These are phyloP conservation scores for Ceratocystis eucalypticola DNA, from an alignment of 2,329 filamentous ascomycete genomes.

Conservation along the genomic window DNA sequence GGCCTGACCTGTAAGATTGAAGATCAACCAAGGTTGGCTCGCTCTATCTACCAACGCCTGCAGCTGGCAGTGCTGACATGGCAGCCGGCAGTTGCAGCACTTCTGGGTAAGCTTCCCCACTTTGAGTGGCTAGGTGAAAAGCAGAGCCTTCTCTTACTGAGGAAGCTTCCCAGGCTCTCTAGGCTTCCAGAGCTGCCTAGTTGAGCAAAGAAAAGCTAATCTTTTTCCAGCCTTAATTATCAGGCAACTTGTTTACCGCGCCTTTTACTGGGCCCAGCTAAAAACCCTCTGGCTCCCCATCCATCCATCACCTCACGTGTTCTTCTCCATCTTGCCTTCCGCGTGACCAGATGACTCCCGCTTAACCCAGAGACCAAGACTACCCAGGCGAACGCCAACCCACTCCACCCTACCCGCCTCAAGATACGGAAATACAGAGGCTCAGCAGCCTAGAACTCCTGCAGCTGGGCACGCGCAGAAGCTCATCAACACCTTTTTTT, in stretches of 20 bases:
- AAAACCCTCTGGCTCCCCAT: slow-evolving; percentile 12
- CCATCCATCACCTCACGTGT: slow-evolving; percentile 30
- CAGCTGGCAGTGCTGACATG: not conserved
- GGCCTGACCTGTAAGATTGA: too few species aligned
- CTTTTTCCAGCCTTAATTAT: too few species aligned
- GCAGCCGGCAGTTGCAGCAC: not conserved
- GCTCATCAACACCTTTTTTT: not conserved
- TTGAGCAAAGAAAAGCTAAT: too few species aligned
- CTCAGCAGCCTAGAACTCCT: not conserved
- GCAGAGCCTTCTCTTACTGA: not conserved
- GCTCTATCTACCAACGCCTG: not conserved
- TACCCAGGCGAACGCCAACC: slow-evolving; percentile 7
- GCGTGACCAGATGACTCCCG: slow-evolving; percentile 26
- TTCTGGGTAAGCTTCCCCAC: not conserved
- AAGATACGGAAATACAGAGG: slow-evolving; percentile 4
- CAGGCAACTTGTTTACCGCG: not conserved
- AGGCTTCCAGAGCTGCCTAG: too few species aligned
- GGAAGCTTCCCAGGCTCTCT: not conserved
- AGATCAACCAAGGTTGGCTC: not conserved
- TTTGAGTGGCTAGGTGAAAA: not conserved
- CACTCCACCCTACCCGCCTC: not conserved
- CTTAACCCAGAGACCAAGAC: slow-evolving; percentile 14
- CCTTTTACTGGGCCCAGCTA: slow-evolving; percentile 6
- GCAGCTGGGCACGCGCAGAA: not conserved
- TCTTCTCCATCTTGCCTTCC: slow-evolving; percentile 27